phyloP scores from a whole-genome alignment of 352 stramenopile species.

The Plasmopara halstedii region DNA sequence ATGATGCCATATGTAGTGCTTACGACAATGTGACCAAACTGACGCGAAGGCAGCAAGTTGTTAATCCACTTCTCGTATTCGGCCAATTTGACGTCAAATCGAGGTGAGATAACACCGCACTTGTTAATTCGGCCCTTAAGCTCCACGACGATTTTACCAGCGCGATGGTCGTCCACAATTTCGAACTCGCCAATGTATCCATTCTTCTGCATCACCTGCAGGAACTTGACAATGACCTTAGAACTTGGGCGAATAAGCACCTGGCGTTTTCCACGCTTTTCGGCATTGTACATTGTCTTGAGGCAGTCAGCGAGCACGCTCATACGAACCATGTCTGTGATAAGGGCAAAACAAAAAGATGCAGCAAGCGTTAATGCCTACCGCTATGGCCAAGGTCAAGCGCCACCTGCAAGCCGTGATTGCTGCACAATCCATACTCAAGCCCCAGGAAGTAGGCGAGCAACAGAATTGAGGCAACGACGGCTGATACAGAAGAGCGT shows the following conservation, averaged over 20 bases:
- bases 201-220: constrained; percentile 99
- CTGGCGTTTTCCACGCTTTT: constrained; percentile 99
- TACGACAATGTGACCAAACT: constrained; percentile 98
- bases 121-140: constrained; percentile 99
- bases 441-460: constrained; percentile 5
- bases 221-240: constrained; percentile 99
- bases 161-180: constrained; percentile 99
- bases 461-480: constrained; percentile 1
- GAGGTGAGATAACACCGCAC: constrained; percentile 98
- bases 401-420: constrained; percentile 10
- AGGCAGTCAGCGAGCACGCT: constrained; percentile 99
- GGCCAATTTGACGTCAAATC: constrained; percentile 95
- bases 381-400: constrained; percentile 50
- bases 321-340: constrained; percentile 98
- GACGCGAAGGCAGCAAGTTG: constrained; percentile 97
- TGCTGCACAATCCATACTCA: constrained; percentile 8
- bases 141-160: constrained; percentile 98
- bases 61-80: constrained; percentile 99
- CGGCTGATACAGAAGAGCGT: constrained; percentile 9
- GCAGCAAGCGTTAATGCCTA: constrained; percentile 39
- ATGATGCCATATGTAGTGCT: constrained; percentile 88
- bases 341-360: constrained; percentile 8
- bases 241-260: constrained; percentile 98
- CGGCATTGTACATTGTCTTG: constrained; percentile 99
- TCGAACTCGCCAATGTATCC: constrained; percentile 99